Percentiles rank a stretch among this genome's conserved stretches.
Conservation (phyloP, 164 flowering plant species). For the Aristolochia contorta region DNA sequence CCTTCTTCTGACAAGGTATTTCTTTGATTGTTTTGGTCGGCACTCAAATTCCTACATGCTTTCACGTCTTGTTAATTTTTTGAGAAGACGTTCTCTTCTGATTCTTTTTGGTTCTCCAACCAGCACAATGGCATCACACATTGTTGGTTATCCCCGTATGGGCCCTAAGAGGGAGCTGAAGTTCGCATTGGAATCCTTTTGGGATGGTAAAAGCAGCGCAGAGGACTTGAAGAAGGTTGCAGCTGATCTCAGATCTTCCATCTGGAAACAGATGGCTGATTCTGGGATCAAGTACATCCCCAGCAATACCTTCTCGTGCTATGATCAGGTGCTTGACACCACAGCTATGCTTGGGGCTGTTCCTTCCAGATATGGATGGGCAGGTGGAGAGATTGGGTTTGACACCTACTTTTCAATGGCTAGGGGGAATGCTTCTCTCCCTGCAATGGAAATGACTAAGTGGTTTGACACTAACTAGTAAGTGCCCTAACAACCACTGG, state of each 20-base stretch:
- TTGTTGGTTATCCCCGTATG: slow-evolving; percentile 87
- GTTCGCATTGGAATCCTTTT: slow-evolving; percentile 81
- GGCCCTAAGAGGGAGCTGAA: slow-evolving; percentile 93
- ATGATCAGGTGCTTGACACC: slow-evolving; percentile 79
- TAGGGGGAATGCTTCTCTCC: slow-evolving; percentile 76
- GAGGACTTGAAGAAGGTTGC: slow-evolving; percentile 73
- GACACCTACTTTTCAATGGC: slow-evolving; percentile 85
- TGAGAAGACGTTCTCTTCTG: not conserved
- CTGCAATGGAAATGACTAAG: slow-evolving; percentile 97
- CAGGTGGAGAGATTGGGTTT: slow-evolving; percentile 71
- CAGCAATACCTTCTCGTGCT: slow-evolving; percentile 81
- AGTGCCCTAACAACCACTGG: slow-evolving; percentile 17
- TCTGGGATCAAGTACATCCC: slow-evolving; percentile 79
- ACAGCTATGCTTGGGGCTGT: slow-evolving; percentile 36
- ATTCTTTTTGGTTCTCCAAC: not conserved
- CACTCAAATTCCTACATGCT: slow-evolving; percentile 14
- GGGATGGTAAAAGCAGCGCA: slow-evolving; percentile 84
- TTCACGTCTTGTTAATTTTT: not conserved
- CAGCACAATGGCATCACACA: slow-evolving; percentile 80
- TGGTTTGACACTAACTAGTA: slow-evolving; percentile 98
- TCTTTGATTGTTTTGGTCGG: slow-evolving; percentile 64
- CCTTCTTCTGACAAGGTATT: slow-evolving; percentile 91
- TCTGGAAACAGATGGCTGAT: slow-evolving; percentile 78
- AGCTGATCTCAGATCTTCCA: slow-evolving; percentile 55
- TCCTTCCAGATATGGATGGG: slow-evolving; percentile 69